Conservation (phyloP, 1,284 basidiomycete genomes). For the Ganoderma resinaceum region DNA sequence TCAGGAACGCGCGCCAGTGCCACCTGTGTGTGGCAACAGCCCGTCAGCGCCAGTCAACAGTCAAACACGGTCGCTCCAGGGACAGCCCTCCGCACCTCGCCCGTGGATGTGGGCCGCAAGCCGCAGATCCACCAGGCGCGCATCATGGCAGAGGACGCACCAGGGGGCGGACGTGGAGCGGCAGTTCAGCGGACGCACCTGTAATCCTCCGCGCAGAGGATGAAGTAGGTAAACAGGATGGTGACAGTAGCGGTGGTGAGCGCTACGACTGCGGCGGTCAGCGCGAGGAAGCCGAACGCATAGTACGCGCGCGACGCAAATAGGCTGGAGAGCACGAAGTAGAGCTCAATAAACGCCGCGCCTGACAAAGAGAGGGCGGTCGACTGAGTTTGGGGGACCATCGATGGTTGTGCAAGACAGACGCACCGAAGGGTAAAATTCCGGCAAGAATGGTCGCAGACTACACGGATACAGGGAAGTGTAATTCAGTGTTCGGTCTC, state of each 20-base stretch:
- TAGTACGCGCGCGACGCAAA: constrained; percentile 96
- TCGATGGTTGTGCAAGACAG: constrained; percentile 23
- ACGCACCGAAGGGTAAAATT: constrained; percentile 87
- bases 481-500: neutral
- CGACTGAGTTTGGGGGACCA: neutral
- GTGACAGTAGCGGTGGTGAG: constrained; percentile 92
- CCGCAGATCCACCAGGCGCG: neutral
- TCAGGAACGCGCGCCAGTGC: constrained; percentile 97
- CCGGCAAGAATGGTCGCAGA: constrained; percentile 85
- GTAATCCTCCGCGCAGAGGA: constrained; percentile 96
- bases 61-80: neutral
- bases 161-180: neutral
- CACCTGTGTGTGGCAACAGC: constrained; percentile 57
- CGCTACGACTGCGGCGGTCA: constrained; percentile 87
- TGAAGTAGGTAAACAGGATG: constrained; percentile 92
- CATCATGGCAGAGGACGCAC: neutral
- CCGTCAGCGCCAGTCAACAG: constrained; percentile 1
- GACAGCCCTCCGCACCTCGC: neutral
- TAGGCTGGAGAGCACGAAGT: constrained; percentile 92
- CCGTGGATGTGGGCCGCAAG: neutral
- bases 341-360: constrained; percentile 95
- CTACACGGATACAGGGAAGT: constrained; percentile 44
- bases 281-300: constrained; percentile 93
- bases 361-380: constrained; percentile 49
- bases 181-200: constrained; percentile 52